A percentile compares a stretch with the other conserved stretches of the same genome.
phyloP scores from a whole-genome alignment of 768 basidiomycete species.

The Leccinum ochraceum region DNA sequence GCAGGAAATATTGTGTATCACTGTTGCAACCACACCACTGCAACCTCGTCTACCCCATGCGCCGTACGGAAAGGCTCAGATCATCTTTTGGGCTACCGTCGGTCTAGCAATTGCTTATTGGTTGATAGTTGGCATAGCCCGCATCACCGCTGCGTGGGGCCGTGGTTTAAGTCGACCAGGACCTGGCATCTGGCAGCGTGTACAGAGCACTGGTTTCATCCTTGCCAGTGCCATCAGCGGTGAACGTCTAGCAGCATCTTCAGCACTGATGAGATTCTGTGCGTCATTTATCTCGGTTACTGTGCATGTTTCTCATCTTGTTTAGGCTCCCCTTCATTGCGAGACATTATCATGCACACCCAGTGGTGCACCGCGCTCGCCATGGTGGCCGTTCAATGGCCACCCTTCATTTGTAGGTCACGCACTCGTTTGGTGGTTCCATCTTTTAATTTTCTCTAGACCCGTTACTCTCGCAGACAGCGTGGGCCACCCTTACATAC shows the following conservation, averaged over 20 bases:
- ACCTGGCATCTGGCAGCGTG: constrained; percentile 63
- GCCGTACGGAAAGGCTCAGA: constrained; percentile 65
- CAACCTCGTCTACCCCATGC: constrained; percentile 51
- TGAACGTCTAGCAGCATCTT: constrained; percentile 80
- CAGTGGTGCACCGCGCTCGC: constrained; percentile 89
- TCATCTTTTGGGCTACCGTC: constrained; percentile 75
- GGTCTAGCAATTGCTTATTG: constrained; percentile 79
- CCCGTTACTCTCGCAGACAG: constrained; percentile 83
- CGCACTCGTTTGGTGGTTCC: constrained; percentile 2
- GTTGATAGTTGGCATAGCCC: constrained; percentile 75
- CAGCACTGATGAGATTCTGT: constrained; percentile 90
- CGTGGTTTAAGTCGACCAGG: constrained; percentile 61
- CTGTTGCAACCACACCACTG: constrained; percentile 76
- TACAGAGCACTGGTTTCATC: constrained; percentile 85
- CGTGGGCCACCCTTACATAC: constrained; percentile 83
- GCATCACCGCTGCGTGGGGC: constrained; percentile 84
- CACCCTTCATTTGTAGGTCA: constrained; percentile 80
- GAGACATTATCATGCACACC: constrained; percentile 91
- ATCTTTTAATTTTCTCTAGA: constrained; percentile 48
- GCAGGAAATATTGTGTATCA: constrained; percentile 80
- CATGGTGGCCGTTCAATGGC: constrained; percentile 97
- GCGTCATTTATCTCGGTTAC: constrained; percentile 33
- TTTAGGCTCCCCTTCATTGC: constrained; percentile 85
- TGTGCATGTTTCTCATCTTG: constrained; percentile 15
- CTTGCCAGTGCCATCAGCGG: constrained; percentile 93